Conservation (phyloP, 129 eudicot genomes). For the Pulicaria dysenterica region DNA sequence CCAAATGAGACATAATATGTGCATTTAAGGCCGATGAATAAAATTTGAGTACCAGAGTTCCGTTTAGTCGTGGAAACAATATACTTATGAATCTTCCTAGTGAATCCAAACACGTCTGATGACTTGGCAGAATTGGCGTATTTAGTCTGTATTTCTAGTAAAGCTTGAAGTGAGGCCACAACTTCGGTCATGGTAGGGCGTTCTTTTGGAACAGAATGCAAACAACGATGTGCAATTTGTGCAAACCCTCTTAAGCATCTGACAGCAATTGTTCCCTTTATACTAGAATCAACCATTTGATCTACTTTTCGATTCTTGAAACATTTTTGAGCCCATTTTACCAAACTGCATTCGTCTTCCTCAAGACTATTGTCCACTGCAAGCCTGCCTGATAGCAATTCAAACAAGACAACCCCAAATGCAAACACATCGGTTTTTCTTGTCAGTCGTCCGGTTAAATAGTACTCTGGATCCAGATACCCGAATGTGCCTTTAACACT, state of each 20-base stretch:
- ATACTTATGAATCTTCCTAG: constrained; percentile 1
- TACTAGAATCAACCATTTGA: constrained; percentile 13
- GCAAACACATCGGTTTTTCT: constrained; percentile 19
- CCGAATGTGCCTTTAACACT: constrained; percentile 17
- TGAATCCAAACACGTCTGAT: background rate
- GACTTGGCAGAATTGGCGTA: background rate
- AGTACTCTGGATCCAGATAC: constrained; percentile 25
- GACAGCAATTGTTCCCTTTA: constrained; percentile 5
- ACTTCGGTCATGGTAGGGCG: constrained; percentile 34
- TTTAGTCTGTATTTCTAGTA: background rate
- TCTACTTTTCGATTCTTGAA: background rate
- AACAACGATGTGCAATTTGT: constrained; percentile 15
- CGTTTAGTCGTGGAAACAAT: background rate
- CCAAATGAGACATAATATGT: no score
- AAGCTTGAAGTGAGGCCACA: constrained; percentile 21
- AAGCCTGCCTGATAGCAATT: constrained; percentile 25
- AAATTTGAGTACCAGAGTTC: background rate
- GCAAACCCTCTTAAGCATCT: constrained; percentile 9
- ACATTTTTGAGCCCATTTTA: constrained; percentile 23
- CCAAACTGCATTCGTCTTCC: constrained; percentile 25
- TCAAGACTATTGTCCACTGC: constrained; percentile 1
- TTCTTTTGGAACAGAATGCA: constrained; percentile 2
- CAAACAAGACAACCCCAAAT: constrained; percentile 25
- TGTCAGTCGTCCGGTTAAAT: background rate
- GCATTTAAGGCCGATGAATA: background rate